Base-by-base conservation (phyloP, 768 basidiomycete genomes). In the Hygrocybe punicea region DNA sequence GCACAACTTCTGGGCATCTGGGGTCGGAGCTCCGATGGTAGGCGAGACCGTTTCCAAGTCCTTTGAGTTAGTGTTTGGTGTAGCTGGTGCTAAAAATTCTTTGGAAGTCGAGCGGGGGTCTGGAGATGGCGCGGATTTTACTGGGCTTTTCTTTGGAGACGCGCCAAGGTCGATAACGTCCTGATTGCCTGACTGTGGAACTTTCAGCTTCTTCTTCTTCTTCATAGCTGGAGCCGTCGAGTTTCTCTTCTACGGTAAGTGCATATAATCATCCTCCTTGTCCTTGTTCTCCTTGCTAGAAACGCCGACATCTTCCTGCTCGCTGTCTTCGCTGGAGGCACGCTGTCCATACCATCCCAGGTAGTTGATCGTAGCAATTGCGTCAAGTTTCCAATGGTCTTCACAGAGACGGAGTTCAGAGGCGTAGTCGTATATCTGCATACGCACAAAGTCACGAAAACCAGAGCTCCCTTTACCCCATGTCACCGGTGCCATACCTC, bases 331-430 rank as follows among this genome's bases (percentile, higher is more conserved):
- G 8, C 29, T 29, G 29, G 29, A 29, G 29, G 29, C 21, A 23
- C 23, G n/a, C 45, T 36, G 29, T 29, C 29, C 8, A 16, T 51
- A 51, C 64, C 64, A 65, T 4, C 53, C 59, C 6, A 62, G 55
- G 50, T 65, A 65, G 40, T 57, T 60, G 35, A 40, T 39, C 11
- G 60, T 63, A 16, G 64, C 60, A 9, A 62, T 35, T 45, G 46
- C 35, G 33, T 62, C 56, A 2, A 60, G 51, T 53, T 66, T 66
- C 65, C 63, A 66, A 37, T 64, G 58, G 23, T 57, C 49, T 40
- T 63, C 57, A 52, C 65, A 66, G 11, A 55, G 46, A 2, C 53
- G 59, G 23, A 66, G 52, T 56, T 66, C 65, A 3, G 57, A 61
- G 45, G 54, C 62, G 25, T 42, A 23, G 21, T 47, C 17, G 45